These are phyloP conservation scores for Tuber melanosporum DNA, from an alignment of 495 filamentous ascomycete species.

Conservation along the genomic window DNA sequence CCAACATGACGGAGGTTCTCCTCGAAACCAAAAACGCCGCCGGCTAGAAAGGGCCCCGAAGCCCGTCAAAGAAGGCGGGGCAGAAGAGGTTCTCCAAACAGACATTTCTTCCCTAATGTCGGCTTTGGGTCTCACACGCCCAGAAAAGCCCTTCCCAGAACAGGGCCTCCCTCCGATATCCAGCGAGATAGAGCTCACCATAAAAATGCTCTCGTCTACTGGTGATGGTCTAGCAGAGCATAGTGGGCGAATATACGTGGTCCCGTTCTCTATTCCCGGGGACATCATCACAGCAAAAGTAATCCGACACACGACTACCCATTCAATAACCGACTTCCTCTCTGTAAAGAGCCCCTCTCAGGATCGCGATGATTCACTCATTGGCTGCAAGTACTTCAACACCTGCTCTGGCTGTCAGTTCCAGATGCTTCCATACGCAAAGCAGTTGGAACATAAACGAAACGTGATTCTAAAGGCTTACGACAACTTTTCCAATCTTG, in stretches of 20 bases:
- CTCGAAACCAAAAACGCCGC: neutral
- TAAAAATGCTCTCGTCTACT: constrained; percentile 74
- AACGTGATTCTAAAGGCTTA: constrained; percentile 86
- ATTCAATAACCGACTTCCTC: constrained; percentile 73
- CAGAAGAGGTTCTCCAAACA: constrained; percentile 65
- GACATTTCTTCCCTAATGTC: constrained; percentile 63
- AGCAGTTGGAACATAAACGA: constrained; percentile 78
- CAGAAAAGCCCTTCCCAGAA: constrained; percentile 32
- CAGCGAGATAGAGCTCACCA: constrained; percentile 69
- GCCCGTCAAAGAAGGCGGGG: constrained; percentile 51
- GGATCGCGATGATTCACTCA: constrained; percentile 65
- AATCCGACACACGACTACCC: constrained; percentile 58
- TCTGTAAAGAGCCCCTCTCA: constrained; percentile 66
- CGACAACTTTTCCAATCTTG: constrained; percentile 75
- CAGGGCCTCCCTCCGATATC: constrained; percentile 58
- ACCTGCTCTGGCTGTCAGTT: constrained; percentile 91
- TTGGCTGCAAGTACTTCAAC: constrained; percentile 78
- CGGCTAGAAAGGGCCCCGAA: constrained; percentile 34
- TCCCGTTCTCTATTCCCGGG: constrained; percentile 82
- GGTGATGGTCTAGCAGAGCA: constrained; percentile 75
- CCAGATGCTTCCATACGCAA: constrained; percentile 87
- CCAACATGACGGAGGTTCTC: neutral
- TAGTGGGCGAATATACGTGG: constrained; percentile 70
- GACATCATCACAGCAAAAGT: constrained; percentile 74
- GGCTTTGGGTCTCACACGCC: constrained; percentile 45